These are phyloP conservation scores for Malus domestica DNA, from an alignment of 306 rosid species.

Conservation along the genomic window DNA sequence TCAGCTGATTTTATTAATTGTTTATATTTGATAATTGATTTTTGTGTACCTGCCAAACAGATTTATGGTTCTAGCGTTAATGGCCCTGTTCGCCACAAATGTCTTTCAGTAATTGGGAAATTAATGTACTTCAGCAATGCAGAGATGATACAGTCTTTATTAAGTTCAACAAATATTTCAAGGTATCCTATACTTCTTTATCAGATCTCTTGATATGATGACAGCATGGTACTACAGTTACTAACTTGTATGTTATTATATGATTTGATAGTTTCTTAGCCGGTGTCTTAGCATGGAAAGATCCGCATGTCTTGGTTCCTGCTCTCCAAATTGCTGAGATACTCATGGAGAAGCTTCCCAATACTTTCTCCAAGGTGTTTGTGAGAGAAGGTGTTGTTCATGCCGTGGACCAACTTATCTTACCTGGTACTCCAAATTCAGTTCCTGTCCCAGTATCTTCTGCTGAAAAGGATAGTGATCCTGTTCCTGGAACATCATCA, in stretches of 20 bases:
- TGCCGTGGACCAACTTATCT: constrained; percentile 90
- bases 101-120: constrained; percentile 87
- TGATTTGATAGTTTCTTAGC: constrained; percentile 72
- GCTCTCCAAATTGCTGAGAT: constrained; percentile 95
- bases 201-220: constrained; percentile 11
- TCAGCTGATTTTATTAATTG: neutral
- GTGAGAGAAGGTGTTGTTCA: constrained; percentile 96
- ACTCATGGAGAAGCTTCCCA: constrained; percentile 96
- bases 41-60: constrained; percentile 37
- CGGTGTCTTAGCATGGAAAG: constrained; percentile 97
- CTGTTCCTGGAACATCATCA: constrained; percentile 57
- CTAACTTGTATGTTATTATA: constrained; percentile 11
- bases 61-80: constrained; percentile 97
- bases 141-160: constrained; percentile 89
- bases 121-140: constrained; percentile 90
- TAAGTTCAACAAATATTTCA: constrained; percentile 74
- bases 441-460: constrained; percentile 52
- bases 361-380: constrained; percentile 79
- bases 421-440: constrained; percentile 49
- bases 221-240: neutral
- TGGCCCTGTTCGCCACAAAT: constrained; percentile 92
- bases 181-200: constrained; percentile 45
- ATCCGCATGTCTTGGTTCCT: constrained; percentile 83
- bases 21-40: constrained; percentile 12
- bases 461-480: constrained; percentile 66